Conservation (phyloP, 208 protist genomes). For the Leishmania arabica region DNA sequence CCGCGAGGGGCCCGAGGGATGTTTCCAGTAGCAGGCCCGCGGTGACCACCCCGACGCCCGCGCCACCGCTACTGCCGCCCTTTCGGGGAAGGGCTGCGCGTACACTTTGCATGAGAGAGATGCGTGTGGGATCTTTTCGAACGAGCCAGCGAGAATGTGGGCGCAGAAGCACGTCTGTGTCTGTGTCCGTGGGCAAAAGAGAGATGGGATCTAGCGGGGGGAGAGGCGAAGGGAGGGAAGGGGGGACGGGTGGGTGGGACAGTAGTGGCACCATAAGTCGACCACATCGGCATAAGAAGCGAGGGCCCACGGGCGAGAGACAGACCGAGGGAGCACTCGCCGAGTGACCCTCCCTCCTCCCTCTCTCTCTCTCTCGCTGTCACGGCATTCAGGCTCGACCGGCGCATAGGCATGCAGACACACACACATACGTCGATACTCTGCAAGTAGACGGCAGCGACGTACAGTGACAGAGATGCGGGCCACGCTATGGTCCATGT, state of each 20-base stretch:
- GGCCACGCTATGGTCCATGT: too few species aligned
- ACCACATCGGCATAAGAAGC: neutral
- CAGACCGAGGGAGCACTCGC: neutral
- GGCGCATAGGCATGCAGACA: neutral
- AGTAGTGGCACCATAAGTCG: neutral
- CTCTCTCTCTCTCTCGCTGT: neutral
- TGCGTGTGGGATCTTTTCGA: neutral
- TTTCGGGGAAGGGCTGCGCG: neutral
- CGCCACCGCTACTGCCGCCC: neutral
- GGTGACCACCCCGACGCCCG: constrained; percentile 16
- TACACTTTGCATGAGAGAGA: neutral
- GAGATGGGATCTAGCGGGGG: neutral
- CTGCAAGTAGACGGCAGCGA: neutral
- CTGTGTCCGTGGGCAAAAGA: neutral
- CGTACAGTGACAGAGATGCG: neutral
- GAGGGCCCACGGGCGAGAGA: neutral
- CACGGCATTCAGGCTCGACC: neutral
- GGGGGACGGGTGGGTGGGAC: neutral
- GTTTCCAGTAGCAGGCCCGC: constrained; percentile 65
- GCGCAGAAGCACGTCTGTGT: neutral
- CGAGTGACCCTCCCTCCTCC: neutral
- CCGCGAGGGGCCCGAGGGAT: constrained; percentile 53
- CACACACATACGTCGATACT: neutral
- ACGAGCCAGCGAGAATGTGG: neutral
- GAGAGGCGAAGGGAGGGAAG: neutral